phyloP scores from a whole-genome alignment of 257 asterid species.

The Solanum verrucosum region DNA sequence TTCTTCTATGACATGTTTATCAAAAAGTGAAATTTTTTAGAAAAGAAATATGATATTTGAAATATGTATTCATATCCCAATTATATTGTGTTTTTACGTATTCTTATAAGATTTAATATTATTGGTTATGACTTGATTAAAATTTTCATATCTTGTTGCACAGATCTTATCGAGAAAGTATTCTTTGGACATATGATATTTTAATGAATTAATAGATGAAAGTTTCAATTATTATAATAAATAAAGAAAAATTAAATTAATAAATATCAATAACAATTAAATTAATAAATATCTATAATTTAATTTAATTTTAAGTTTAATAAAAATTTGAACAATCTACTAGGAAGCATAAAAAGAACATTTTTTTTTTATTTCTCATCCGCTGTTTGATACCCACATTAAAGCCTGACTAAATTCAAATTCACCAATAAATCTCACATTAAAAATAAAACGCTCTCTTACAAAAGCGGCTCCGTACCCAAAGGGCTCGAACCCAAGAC shows the following conservation, averaged over 20 bases:
- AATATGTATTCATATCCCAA: not conserved
- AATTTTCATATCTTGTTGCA: not conserved
- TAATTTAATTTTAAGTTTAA: too few species aligned
- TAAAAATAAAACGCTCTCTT: fast-evolving
- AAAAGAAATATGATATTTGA: not conserved
- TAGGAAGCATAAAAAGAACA: not conserved
- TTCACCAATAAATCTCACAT: fast-evolving
- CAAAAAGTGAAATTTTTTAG: not conserved
- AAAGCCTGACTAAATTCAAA: fast-evolving
- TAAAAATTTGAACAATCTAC: not conserved
- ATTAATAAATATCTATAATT: too few species aligned
- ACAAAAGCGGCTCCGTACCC: fast-evolving
- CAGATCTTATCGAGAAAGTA: not conserved
- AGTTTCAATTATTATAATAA: too few species aligned
- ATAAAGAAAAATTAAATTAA: too few species aligned
- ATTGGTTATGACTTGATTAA: not conserved
- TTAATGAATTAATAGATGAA: too few species aligned
- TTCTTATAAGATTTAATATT: not conserved
- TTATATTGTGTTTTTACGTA: not conserved
- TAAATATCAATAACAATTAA: not conserved
- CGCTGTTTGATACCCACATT: fast-evolving
- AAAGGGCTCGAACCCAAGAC: too few species aligned
- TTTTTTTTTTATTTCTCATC: fast-evolving
- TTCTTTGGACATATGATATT: too few species aligned
- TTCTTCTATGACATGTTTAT: not conserved